phyloP scores from a whole-genome alignment of 1,284 basidiomycete species.

The Trichosporon coremiiforme region DNA sequence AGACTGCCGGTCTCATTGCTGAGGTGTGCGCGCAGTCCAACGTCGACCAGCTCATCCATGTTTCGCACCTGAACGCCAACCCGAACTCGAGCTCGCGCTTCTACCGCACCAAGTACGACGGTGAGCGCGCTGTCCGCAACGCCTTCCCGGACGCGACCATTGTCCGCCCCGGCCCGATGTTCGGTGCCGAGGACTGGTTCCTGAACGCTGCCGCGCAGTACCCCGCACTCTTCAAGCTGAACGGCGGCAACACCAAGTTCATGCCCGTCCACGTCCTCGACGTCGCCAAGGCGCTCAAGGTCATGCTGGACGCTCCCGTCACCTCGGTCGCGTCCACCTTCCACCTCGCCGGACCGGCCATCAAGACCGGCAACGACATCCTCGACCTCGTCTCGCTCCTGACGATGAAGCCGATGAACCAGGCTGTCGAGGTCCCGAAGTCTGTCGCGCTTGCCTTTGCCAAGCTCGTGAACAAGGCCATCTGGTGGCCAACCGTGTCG shows the following conservation, averaged over 20 bases:
- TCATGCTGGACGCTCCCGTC: slow-evolving; percentile 69
- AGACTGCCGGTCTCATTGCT: slow-evolving; percentile 72
- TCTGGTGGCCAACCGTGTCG: slow-evolving; percentile 91
- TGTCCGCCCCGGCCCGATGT: slow-evolving; percentile 82
- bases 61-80: slow-evolving; percentile 93
- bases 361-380: slow-evolving; percentile 82
- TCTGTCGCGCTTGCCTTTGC: slow-evolving; percentile 69
- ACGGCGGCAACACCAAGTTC: slow-evolving; percentile 80
- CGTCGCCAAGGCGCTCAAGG: slow-evolving; percentile 86
- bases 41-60: slow-evolving; percentile 85
- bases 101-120: slow-evolving; percentile 86
- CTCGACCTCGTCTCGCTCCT: slow-evolving; percentile 78
- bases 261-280: slow-evolving; percentile 93
- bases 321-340: slow-evolving; percentile 67
- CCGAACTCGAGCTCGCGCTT: slow-evolving; percentile 76
- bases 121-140: slow-evolving; percentile 82
- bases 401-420: slow-evolving; percentile 70
- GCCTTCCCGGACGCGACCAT: slow-evolving; percentile 88
- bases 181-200: slow-evolving; percentile 91
- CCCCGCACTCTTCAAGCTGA: slow-evolving; percentile 94
- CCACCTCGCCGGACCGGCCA: slow-evolving; percentile 84
- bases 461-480: slow-evolving; percentile 66
- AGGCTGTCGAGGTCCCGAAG: slow-evolving; percentile 76
- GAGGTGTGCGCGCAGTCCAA: slow-evolving; percentile 74
- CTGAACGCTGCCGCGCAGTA: slow-evolving; percentile 88